phyloP scores from a whole-genome alignment of 2,329 filamentous ascomycete species.

The Colletotrichum melonis region DNA sequence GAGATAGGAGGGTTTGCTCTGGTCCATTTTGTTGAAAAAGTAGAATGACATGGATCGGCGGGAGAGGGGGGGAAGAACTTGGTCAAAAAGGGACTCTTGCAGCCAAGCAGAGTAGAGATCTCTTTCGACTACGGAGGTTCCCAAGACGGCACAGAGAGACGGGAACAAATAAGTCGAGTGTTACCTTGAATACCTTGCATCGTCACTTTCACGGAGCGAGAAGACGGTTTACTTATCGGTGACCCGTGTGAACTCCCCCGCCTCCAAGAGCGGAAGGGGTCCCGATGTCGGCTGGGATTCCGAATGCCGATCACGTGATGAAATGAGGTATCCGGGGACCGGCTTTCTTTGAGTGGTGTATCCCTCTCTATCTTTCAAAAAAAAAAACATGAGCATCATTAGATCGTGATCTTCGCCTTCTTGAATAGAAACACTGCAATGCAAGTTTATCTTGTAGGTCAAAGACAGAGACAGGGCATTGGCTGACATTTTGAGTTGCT shows the following conservation, averaged over 20 bases:
- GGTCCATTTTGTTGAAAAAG: conserved; percentile 19
- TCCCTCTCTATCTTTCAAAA: neutral
- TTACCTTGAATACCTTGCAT: conserved; percentile 12
- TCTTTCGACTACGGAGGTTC: neutral
- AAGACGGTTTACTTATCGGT: conserved; percentile 6
- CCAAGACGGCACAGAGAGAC: conserved; percentile 17
- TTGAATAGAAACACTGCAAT: neutral
- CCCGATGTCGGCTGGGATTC: conserved; percentile 27
- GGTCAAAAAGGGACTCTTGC: neutral
- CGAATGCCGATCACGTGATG: conserved; percentile 30
- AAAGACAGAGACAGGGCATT: neutral
- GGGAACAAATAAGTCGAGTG: conserved; percentile 14
- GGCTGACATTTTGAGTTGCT: neutral
- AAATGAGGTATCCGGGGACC: neutral
- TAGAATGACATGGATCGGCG: conserved; percentile 20
- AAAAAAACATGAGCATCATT: neutral
- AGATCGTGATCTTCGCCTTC: neutral
- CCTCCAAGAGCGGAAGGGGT: neutral
- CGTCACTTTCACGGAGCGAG: conserved; percentile 1
- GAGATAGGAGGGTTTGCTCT: conserved; percentile 53
- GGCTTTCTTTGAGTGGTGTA: neutral
- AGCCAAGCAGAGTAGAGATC: conserved; percentile 1
- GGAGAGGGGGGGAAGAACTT: neutral
- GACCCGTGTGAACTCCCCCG: conserved; percentile 11
- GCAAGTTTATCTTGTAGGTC: conserved; percentile 8